These are phyloP conservation scores for Microdochium paspali DNA, from an alignment of 2,329 filamentous ascomycete genomes.

Conservation along the genomic window DNA sequence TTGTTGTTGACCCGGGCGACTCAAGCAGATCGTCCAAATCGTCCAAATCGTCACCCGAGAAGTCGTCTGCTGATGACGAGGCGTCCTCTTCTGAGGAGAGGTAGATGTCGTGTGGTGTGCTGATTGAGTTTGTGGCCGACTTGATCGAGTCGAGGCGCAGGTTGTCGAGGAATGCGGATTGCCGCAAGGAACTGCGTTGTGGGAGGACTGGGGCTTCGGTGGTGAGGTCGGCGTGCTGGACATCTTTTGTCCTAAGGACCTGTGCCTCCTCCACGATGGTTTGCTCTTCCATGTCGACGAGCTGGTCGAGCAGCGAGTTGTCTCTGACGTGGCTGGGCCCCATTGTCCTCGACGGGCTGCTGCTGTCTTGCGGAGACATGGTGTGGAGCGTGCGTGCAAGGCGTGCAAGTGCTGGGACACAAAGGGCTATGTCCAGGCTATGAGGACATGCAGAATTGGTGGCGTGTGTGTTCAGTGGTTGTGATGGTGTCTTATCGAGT, in stretches of 20 bases:
- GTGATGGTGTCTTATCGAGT: too few species aligned
- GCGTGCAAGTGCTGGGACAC: too few species aligned
- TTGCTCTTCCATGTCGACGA: constrained; percentile 15
- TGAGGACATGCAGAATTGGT: too few species aligned
- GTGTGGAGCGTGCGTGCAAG: background rate
- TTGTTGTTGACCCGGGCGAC: constrained; percentile 9
- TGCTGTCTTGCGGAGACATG: background rate
- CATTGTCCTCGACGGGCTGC: background rate
- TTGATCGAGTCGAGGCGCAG: constrained; percentile 24
- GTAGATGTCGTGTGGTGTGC: constrained; percentile 48
- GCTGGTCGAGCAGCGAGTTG: constrained; percentile 13
- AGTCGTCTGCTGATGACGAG: constrained; percentile 51
- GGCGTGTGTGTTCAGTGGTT: too few species aligned
- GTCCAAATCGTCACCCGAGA: constrained; percentile 43
- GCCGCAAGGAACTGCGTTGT: constrained; percentile 37
- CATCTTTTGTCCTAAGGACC: constrained; percentile 12
- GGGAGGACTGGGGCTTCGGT: constrained; percentile 32
- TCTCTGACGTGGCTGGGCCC: constrained; percentile 1
- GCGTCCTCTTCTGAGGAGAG: constrained; percentile 58
- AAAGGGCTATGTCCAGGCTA: too few species aligned
- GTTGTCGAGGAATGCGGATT: constrained; percentile 33
- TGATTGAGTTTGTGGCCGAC: constrained; percentile 21
- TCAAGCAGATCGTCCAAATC: constrained; percentile 9
- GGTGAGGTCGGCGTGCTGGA: background rate
- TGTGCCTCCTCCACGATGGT: constrained; percentile 16